Evolutionary conservation across 345 rosid genomes (phyloP).

Genomic region (Citrus medica): DNA sequence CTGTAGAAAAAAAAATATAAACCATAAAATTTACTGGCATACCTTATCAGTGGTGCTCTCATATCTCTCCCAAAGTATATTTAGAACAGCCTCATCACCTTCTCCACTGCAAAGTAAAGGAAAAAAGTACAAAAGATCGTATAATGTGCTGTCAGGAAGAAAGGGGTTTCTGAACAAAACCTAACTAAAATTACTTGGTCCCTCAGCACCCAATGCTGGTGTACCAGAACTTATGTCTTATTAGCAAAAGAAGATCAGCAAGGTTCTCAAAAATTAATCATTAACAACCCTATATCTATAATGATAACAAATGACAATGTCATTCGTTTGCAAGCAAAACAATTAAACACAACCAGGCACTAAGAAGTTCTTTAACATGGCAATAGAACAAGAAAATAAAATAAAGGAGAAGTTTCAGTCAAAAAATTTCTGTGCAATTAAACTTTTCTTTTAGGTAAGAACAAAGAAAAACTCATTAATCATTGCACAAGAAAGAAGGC

Average conservation of each 20-base stretch:
- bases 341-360: background rate
- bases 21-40: background rate
- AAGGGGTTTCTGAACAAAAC: background rate
- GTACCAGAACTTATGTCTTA: background rate
- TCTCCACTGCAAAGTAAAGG: slow-evolving; percentile 36
- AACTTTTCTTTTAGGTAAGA: background rate
- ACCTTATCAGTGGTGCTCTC: slow-evolving; percentile 55
- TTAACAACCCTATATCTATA: background rate
- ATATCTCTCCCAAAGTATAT: slow-evolving; percentile 52
- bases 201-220: slow-evolving; percentile 7
- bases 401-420: background rate
- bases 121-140: background rate
- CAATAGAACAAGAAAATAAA: background rate
- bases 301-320: background rate
- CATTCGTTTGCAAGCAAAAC: background rate
- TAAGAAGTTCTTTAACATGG: background rate
- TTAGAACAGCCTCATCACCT: slow-evolving; percentile 51
- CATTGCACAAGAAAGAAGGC: background rate
- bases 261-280: background rate
- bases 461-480: background rate
- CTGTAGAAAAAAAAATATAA: background rate
- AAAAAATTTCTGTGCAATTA: background rate
- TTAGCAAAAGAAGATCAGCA: background rate
- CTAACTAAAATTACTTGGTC: background rate
- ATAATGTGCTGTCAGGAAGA: background rate